Percentiles rank a stretch among this genome's conserved stretches.
phyloP scores from a whole-genome alignment of 768 basidiomycete species.

The Rossbeevera mucosa region DNA sequence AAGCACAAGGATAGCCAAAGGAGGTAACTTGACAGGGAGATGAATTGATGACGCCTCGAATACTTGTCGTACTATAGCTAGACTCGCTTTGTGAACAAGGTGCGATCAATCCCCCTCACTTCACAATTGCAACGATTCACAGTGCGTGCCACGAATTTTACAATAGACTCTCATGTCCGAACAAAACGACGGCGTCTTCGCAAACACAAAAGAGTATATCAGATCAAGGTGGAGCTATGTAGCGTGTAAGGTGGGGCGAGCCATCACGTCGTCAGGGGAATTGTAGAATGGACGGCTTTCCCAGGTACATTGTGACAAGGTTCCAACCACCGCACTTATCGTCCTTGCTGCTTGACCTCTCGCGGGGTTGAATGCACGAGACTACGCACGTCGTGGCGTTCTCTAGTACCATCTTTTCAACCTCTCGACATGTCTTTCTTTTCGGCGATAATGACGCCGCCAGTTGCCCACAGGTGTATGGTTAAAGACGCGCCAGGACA shows the following conservation, averaged over 20 bases:
- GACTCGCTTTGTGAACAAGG: neutral
- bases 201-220: conserved; percentile 3
- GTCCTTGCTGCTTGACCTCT: conserved; percentile 18
- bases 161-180: conserved; percentile 4
- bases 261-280: conserved; percentile 46
- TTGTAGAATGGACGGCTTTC: conserved; percentile 58
- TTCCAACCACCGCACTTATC: conserved; percentile 44
- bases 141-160: neutral
- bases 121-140: neutral
- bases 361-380: conserved; percentile 6
- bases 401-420: conserved; percentile 39
- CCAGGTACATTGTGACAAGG: conserved; percentile 57
- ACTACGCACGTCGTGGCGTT: conserved; percentile 6
- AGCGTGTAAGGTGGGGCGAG: neutral
- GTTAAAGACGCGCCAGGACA: conserved; percentile 48
- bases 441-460: conserved; percentile 34
- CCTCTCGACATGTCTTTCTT: conserved; percentile 38
- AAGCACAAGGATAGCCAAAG: neutral
- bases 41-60: neutral
- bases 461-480: conserved; percentile 35
- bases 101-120: conserved; percentile 10
- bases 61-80: neutral
- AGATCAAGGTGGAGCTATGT: conserved; percentile 3
- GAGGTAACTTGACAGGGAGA: conserved; percentile 3
- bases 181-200: conserved; percentile 18